Percentiles rank a stretch among this genome's conserved stretches.
Evolutionary conservation across 768 basidiomycete genomes (phyloP).

Genomic region (Nidularia sp.): DNA sequence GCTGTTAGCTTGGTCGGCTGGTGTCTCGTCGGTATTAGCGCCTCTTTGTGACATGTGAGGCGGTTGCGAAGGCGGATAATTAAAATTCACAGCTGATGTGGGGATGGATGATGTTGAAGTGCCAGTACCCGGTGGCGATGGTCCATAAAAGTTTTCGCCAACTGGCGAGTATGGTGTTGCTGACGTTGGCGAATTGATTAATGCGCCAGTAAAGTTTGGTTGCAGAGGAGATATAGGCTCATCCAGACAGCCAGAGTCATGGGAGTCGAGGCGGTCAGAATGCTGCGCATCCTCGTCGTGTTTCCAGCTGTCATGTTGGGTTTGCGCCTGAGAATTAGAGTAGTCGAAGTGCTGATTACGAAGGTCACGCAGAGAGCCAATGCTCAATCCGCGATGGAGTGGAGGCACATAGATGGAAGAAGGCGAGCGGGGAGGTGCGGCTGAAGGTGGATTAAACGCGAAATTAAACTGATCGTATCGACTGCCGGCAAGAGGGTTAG

Average conservation of each 20-base stretch:
- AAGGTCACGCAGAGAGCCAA: slow-evolving; percentile 39
- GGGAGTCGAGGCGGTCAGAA: slow-evolving; percentile 24
- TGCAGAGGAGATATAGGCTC: slow-evolving; percentile 54
- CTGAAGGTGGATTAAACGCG: slow-evolving; percentile 25
- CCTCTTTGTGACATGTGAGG: slow-evolving; percentile 22
- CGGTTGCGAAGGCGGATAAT: slow-evolving; percentile 18
- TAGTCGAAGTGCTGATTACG: slow-evolving; percentile 34
- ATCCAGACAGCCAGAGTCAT: slow-evolving; percentile 31
- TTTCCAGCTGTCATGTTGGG: slow-evolving; percentile 28
- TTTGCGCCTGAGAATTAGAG: slow-evolving; percentile 16
- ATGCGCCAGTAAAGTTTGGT: slow-evolving; percentile 43
- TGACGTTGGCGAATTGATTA: slow-evolving; percentile 25
- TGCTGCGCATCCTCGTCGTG: slow-evolving; percentile 23
- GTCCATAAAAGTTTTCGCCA: slow-evolving; percentile 49
- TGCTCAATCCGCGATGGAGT: slow-evolving; percentile 41
- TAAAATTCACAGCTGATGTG: slow-evolving; percentile 14
- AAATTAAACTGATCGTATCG: slow-evolving; percentile 40
- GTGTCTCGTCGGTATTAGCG: slow-evolving; percentile 19
- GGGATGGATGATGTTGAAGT: slow-evolving; percentile 52
- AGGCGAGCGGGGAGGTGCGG: slow-evolving; percentile 26
- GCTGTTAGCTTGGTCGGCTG: slow-evolving; percentile 34
- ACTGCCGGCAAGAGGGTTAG: slow-evolving; percentile 21
- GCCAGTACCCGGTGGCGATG: slow-evolving; percentile 60
- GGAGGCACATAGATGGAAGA: slow-evolving; percentile 33
- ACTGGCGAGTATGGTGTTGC: slow-evolving; percentile 42